Percentiles rank a stretch among this genome's conserved stretches.
Evolutionary conservation across 352 stramenopile species (phyloP).

Genomic region (Thraustochytrium sp.): DNA sequence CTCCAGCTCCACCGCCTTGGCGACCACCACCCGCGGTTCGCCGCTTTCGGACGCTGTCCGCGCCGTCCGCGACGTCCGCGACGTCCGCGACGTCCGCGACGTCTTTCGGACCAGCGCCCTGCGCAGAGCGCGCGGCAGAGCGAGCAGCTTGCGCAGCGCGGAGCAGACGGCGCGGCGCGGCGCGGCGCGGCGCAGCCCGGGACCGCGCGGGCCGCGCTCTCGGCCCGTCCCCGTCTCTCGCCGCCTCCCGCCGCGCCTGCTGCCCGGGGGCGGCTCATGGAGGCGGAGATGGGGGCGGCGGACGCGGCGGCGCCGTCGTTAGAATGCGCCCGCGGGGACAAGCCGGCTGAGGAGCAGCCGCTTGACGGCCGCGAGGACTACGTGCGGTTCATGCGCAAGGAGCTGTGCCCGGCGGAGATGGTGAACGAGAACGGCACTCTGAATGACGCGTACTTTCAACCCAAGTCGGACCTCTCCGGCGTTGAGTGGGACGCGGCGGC

Average conservation of each 20-base stretch:
- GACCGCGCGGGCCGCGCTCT: neutral
- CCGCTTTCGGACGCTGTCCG: neutral
- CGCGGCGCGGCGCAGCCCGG: too few relatives aligned
- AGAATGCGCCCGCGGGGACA: too few relatives aligned
- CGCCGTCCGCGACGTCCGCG: neutral
- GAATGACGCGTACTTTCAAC: slow-evolving; percentile 16
- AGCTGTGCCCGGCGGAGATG: slow-evolving; percentile 30
- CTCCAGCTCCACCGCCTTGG: too few relatives aligned
- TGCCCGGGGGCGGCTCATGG: neutral
- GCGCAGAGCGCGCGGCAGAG: neutral
- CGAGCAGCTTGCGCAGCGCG: neutral
- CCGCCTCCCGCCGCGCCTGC: neutral
- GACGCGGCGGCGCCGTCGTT: too few relatives aligned
- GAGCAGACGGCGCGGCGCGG: too few relatives aligned
- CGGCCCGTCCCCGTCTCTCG: neutral
- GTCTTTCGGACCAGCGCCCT: neutral
- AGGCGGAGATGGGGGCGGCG: neutral
- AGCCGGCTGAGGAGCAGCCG: neutral
- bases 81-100: neutral
- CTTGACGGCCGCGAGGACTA: neutral
- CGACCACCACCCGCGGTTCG: too few relatives aligned
- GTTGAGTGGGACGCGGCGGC: neutral
- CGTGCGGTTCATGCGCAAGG: slow-evolving; percentile 36
- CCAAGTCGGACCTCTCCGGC: slow-evolving; percentile 12
- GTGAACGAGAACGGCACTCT: neutral